phyloP scores from a whole-genome alignment of 805 yeast species.

The Candida silvicultrix region DNA sequence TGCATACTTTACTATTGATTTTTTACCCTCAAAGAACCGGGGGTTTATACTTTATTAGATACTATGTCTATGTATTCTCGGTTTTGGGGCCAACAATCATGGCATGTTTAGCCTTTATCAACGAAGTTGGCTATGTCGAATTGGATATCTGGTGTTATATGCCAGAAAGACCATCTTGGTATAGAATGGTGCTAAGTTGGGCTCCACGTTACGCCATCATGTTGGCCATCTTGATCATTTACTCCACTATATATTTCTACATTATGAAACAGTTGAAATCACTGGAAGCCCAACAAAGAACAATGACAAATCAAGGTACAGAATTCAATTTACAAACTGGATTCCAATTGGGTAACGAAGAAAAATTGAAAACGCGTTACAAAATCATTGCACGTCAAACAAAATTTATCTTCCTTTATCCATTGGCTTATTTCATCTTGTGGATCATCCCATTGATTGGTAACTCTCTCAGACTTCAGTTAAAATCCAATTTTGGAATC shows the following conservation, averaged over 20 bases:
- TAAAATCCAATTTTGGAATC: slow-evolving; percentile 57
- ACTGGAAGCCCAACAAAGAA: slow-evolving; percentile 8
- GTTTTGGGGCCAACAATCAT: slow-evolving; percentile 57
- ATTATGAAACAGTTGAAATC: slow-evolving; percentile 46
- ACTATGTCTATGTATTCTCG: slow-evolving; percentile 50
- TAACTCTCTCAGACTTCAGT: slow-evolving; percentile 45
- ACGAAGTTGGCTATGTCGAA: slow-evolving; percentile 49
- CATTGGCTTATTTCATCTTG: slow-evolving; percentile 68
- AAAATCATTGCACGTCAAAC: slow-evolving; percentile 68
- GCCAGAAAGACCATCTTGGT: slow-evolving; percentile 70
- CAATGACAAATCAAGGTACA: not conserved
- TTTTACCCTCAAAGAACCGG: slow-evolving; percentile 61
- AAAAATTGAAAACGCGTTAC: slow-evolving; percentile 53
- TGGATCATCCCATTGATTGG: slow-evolving; percentile 79
- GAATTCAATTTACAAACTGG: slow-evolving; percentile 3
- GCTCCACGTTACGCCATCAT: slow-evolving; percentile 69
- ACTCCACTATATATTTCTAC: slow-evolving; percentile 64
- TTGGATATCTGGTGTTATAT: slow-evolving; percentile 74
- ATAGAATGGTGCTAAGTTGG: slow-evolving; percentile 71
- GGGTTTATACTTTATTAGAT: slow-evolving; percentile 59
- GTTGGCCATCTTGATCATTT: slow-evolving; percentile 54
- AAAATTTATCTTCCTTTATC: slow-evolving; percentile 76
- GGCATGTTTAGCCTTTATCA: slow-evolving; percentile 68
- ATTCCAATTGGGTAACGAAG: slow-evolving; percentile 23
- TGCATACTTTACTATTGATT: slow-evolving; percentile 72